Evolutionary conservation across 1,139 yeast species (phyloP), one percentile per base, ranked within the genome.

Genomic region (Saccharomyces hybrid): DNA sequence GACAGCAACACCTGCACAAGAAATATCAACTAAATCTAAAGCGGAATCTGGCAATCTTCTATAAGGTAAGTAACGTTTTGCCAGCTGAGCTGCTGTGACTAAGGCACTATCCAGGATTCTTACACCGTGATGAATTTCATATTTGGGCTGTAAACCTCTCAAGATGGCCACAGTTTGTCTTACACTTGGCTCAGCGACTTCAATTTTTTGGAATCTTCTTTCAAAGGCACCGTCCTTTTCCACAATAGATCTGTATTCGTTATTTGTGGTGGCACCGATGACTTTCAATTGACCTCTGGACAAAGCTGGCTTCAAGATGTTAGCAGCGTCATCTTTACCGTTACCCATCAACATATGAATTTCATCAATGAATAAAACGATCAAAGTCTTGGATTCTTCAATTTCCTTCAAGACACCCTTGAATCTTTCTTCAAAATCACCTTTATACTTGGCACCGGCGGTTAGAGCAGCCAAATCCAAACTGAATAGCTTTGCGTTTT

Each of bases 281-380:
- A 97, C 95, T 73, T 93, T 97, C 68, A 93, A 82, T 53, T 86
- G 80, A 60, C 99, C 99, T 74, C 99, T 85, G 3, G 99, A 97
- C 64, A 93, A 81, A 81, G 95, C 95, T 50, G 99, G 99, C 75
- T 93, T 93, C 70, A 93, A 82, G 64, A 95, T 81, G 72, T 93
- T 93, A 49, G 99, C 99, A 44, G 98, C 99, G 72, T 93, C 98
- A 57, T 78, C 78, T 68, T 79, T 80, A 68, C 99, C 99, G 69
- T 93, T 97, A 62, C 99, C 99, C 98, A 95, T 93, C 64, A 95
- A 82, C 97, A 93, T 91, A 73, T 93, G 99, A 67, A 91, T 91
- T 75, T 93, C 99, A 73, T 93, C 98, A 64, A 91, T 88, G 74
- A 93, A 93, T 59, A 91, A 78, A 62, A 91, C 84, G 61, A 93